A percentile compares a stretch with the other conserved stretches of the same genome.
Conservation (phyloP, 2,329 filamentous ascomycete species). For the Bertia moriformis region DNA sequence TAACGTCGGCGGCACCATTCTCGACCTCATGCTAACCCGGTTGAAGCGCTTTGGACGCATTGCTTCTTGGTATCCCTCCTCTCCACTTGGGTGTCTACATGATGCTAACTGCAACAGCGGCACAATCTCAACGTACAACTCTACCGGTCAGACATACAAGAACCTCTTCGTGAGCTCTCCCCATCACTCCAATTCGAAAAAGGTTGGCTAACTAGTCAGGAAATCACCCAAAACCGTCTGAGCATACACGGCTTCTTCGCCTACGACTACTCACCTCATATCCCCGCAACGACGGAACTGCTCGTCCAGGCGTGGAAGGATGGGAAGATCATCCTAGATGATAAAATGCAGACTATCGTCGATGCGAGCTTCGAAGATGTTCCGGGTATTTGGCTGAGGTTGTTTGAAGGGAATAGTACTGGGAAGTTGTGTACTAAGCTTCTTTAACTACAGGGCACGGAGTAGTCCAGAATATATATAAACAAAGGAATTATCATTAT, state of each 20-base stretch:
- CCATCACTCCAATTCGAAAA: neutral
- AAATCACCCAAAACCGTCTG: neutral
- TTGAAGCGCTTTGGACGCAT: neutral
- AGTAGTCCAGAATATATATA: too few relatives aligned
- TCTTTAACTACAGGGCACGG: too few relatives aligned
- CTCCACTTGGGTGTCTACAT: too few relatives aligned
- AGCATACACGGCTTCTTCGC: neutral
- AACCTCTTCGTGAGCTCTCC: constrained; percentile 9
- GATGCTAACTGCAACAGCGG: constrained; percentile 5
- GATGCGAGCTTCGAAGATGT: constrained; percentile 29
- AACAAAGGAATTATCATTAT: too few relatives aligned
- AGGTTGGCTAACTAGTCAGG: neutral
- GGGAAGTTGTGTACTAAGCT: constrained; percentile 31
- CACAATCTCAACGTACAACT: constrained; percentile 9
- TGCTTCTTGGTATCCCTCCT: neutral
- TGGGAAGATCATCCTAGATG: constrained; percentile 26
- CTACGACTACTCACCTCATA: constrained; percentile 8
- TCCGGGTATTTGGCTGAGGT: constrained; percentile 28
- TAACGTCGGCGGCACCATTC: neutral
- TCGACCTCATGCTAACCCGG: neutral
- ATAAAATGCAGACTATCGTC: constrained; percentile 29
- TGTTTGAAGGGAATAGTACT: constrained; percentile 29
- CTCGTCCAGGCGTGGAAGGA: constrained; percentile 18
- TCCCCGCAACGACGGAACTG: constrained; percentile 9
- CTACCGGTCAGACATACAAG: constrained; percentile 3